Base-by-base conservation (phyloP, 208 protist species). In the Acanthamoeba triangularis region DNA sequence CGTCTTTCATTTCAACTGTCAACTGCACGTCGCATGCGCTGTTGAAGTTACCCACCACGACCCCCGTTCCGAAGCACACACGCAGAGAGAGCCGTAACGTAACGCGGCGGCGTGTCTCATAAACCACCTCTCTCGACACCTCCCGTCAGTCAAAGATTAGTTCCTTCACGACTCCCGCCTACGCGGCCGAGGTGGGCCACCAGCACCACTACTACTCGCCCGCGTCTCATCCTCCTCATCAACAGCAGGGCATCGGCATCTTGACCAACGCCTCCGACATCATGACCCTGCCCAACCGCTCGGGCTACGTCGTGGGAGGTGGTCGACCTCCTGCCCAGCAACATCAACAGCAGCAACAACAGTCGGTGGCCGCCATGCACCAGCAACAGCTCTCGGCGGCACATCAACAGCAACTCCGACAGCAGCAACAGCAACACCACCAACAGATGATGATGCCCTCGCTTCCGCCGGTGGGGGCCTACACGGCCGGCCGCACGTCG, bases 251-350 rank as follows among this genome's bases (percentile, higher is more conserved):
- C 28, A 63, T 63, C 44, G 6, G 23, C 49, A 41, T 88, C 80
- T 41, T 54, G 6, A 88, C 49, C 52, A 88, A 35, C 44, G 41
- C 74, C 6, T 54, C 74, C 20, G 74, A 88, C 80, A 33, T 63
- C 80, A 88, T 88, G 80, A 88, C 80, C 5, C 49, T 88, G 49
- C 80, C 80, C 41, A 88, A 88, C 49, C 80, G 80, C 3, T 54
- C 49, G 30, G 80, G 80, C 49, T 88, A 88, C 49, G 80, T 88
- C 49, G 52, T 63, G 41, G 80, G 49, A 0, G 69, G 33, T 16
- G 30, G 35, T 5, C 80, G 80, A 20, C 47, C 80, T 63, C 76
- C 35, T 13, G 0, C 35, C 28, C 76, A 47, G 35, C 33, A 33
- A 54, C 76, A 47, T 25, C 76, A 85, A 11, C 74, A 44, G 16